Evolutionary conservation across 768 basidiomycete species (phyloP), one percentile per base, ranked within the genome.

Genomic region (Tephrocybe sp.): DNA sequence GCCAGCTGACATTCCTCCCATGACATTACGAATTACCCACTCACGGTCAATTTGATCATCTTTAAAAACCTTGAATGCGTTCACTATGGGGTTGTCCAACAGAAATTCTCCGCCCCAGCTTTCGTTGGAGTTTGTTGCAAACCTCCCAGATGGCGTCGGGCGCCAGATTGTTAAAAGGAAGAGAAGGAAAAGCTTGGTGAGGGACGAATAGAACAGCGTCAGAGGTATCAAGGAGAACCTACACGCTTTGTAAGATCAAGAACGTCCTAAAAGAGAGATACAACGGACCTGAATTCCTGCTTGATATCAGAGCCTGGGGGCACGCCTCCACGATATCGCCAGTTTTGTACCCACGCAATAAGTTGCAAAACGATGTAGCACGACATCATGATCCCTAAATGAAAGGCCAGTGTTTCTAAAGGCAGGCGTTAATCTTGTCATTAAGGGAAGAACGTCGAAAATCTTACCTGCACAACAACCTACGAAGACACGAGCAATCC

Each of bases 1-100:
- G 1, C 91, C 91, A 26, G 90, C 86, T 10, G 90, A 86, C 82
- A 93, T 85, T 0, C 91, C 91, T 10, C 91, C 91, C 1, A 93
- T 72, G 9, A 92, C 73, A 58, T 93, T 93, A 21, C 91, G 77
- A 3, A 93, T 83, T 5, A 91, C 72, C 91, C 91, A 93, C 61
- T 88, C 88, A 6, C 88, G 80, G 64, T 93, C 88, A 1, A 93
- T 68, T 25, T 78, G 81, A 55, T 86, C 84, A 45, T 90, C 88
- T 55, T 88, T 85, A 46, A 90, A 73, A 2, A 86, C 58, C 51
- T 79, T 72, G 39, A 86, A 73, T 2, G 74, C 73, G n/a, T 62
- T 46, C 7, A 68, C 53, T 20, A 79, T 38, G 53, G 74, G 60
- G 14, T 71, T 69, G 43, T 72, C 58, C n/a, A 48, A 57, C 14